phyloP scores from a whole-genome alignment of 176 grass and related monocot genomes.

The Cenchrus purpureus region DNA sequence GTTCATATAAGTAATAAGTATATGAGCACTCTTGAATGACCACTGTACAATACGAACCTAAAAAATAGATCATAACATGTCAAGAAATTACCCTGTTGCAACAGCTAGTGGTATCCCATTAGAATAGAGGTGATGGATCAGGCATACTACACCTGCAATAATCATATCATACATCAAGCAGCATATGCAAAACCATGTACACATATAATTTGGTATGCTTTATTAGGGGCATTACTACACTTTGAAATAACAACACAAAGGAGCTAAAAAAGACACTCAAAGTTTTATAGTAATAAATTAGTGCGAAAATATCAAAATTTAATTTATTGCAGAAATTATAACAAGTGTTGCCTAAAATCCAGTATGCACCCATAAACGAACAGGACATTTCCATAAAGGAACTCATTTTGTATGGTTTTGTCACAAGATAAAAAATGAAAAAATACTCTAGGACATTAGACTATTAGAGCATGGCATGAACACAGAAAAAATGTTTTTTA shows the following conservation, averaged over 20 bases:
- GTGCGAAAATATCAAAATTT: too few relatives aligned
- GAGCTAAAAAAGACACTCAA: not conserved
- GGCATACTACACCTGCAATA: conserved; percentile 59
- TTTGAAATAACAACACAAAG: conserved; percentile 6
- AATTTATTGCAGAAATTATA: too few relatives aligned
- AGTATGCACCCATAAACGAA: too few relatives aligned
- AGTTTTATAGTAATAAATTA: too few relatives aligned
- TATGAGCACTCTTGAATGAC: not conserved
- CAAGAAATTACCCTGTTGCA: conserved; percentile 70
- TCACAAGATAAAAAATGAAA: too few relatives aligned
- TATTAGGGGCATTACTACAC: too few relatives aligned
- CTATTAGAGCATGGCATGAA: too few relatives aligned
- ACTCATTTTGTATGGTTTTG: too few relatives aligned
- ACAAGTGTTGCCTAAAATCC: too few relatives aligned
- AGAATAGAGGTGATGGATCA: conserved; percentile 73
- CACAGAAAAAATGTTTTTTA: too few relatives aligned
- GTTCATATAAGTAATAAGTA: not conserved
- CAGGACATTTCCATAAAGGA: too few relatives aligned
- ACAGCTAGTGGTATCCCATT: conserved; percentile 74
- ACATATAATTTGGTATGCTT: not conserved
- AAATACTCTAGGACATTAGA: too few relatives aligned
- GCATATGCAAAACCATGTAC: not conserved
- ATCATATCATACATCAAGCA: not conserved
- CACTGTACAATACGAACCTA: not conserved
- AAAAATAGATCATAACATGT: not conserved